Evolutionary conservation across 1,284 basidiomycete species (phyloP), one percentile per base, ranked within the genome.

Genomic region (Cerrena zonata): DNA sequence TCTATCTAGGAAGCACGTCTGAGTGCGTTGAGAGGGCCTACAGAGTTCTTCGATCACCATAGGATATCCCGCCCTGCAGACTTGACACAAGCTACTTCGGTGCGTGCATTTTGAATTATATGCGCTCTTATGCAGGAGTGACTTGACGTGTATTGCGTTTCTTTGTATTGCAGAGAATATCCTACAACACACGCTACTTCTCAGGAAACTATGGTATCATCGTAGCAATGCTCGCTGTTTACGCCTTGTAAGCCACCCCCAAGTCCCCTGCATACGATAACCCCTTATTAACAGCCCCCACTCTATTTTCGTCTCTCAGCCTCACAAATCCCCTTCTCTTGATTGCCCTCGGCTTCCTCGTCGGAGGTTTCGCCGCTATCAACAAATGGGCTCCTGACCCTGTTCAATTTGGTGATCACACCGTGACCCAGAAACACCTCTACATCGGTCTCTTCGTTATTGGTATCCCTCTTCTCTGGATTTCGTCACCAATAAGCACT

Each of bases 161-260:
- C 24, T 45, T 53, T 47, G 54, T 45, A 15, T 48, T 56, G 41
- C 63, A 91, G 89, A 82, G 93, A 54, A 89, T 95, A 79, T 91
- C 91, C 37, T 93, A 95, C 76, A 97, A 96, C 75, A 93, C 93
- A 40, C 85, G 89, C 50, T 93, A 93, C 71, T 94, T 92, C 70
- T 92, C 89, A 53, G 89, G 89, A 57, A 97, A 97, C 72, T 97
- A 97, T 71, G 81, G 84, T 39, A 70, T 96, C 61, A 79, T 98
- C 59, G 76, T 97, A 18, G 83, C 78, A 47, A 68, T 86, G 43
- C 78, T 98, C 50, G 89, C 85, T 15, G 81, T 98, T 51, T 99
- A 97, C 68, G 91, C 94, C 15, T 68, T 98, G 89, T 93, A 68
- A 61, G 88, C 77, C 18, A 23, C 18, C 26, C 18, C 21, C n/a